phyloP scores from a whole-genome alignment of 2,329 filamentous ascomycete genomes.

The Atkinsonella texensis region DNA sequence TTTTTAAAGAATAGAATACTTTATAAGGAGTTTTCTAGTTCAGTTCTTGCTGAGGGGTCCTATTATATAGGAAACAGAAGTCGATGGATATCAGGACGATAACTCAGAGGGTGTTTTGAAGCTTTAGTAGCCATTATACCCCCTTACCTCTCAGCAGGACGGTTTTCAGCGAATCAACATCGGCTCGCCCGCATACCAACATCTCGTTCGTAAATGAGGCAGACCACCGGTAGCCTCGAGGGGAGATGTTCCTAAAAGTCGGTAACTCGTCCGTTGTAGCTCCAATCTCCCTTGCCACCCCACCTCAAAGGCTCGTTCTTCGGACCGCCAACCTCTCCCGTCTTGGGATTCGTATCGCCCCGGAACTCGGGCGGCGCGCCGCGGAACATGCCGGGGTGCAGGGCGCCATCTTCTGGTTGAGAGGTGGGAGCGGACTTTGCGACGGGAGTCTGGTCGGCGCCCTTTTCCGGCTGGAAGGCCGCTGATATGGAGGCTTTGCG shows the following conservation, averaged over 20 bases:
- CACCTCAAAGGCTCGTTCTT: conserved; percentile 94
- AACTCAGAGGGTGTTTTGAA: too few relatives aligned
- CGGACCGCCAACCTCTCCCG: conserved; percentile 88
- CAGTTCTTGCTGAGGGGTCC: too few relatives aligned
- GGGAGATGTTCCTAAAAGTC: conserved; percentile 51
- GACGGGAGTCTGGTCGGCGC: not conserved
- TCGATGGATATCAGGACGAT: too few relatives aligned
- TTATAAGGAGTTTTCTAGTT: too few relatives aligned
- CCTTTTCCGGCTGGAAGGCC: conserved; percentile 23
- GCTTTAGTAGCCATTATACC: too few relatives aligned
- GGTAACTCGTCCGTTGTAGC: conserved; percentile 87
- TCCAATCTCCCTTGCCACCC: conserved; percentile 70
- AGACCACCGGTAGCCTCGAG: not conserved
- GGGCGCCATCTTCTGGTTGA: conserved; percentile 15
- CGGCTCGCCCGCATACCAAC: too few relatives aligned
- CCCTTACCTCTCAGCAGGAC: too few relatives aligned
- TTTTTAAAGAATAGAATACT: too few relatives aligned
- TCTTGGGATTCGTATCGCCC: conserved; percentile 83
- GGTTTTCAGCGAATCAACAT: too few relatives aligned
- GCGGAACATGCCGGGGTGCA: conserved; percentile 50
- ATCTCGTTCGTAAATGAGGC: too few relatives aligned
- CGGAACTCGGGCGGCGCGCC: conserved; percentile 86
- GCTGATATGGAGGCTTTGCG: conserved; percentile 39
- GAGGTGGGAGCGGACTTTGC: conserved; percentile 4
- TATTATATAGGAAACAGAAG: too few relatives aligned